phyloP scores from a whole-genome alignment of 75 land plant genomes.

The Adiantum capillusveneris region DNA sequence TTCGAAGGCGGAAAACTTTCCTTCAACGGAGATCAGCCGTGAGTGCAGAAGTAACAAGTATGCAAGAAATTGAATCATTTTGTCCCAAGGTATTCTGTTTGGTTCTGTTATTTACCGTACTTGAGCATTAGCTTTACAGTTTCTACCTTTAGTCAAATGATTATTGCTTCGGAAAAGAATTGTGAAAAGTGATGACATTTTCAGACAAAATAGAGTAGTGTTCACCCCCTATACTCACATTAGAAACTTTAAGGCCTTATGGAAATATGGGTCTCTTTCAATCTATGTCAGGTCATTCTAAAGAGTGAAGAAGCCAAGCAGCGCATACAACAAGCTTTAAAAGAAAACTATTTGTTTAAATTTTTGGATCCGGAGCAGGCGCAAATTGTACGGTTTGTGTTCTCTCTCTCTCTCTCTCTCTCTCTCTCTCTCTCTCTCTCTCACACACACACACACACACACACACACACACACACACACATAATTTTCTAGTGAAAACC shows the following conservation, averaged over 20 bases:
- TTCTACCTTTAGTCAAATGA: too few relatives aligned
- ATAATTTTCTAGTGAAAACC: too few relatives aligned
- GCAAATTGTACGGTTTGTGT: conserved; percentile 13
- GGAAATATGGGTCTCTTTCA: too few relatives aligned
- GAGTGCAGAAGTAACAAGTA: conserved; percentile 5
- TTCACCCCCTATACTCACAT: too few relatives aligned
- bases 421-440: background rate
- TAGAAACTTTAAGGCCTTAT: too few relatives aligned
- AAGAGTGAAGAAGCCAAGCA: conserved; percentile 21
- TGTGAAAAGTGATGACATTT: too few relatives aligned
- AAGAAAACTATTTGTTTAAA: conserved; percentile 29
- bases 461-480: too few relatives aligned
- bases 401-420: background rate
- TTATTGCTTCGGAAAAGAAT: too few relatives aligned
- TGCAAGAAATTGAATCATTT: conserved; percentile 1
- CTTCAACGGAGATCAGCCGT: background rate
- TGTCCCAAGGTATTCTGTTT: background rate
- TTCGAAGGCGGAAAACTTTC: background rate
- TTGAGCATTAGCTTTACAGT: too few relatives aligned
- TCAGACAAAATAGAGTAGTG: too few relatives aligned
- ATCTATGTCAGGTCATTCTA: conserved; percentile 27
- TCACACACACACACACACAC: too few relatives aligned
- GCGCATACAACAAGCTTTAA: conserved; percentile 20
- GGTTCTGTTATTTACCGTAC: too few relatives aligned
- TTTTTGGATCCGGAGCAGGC: conserved; percentile 37